Conservation (phyloP, 2,329 filamentous ascomycete genomes). For the Claviceps cyperi region DNA sequence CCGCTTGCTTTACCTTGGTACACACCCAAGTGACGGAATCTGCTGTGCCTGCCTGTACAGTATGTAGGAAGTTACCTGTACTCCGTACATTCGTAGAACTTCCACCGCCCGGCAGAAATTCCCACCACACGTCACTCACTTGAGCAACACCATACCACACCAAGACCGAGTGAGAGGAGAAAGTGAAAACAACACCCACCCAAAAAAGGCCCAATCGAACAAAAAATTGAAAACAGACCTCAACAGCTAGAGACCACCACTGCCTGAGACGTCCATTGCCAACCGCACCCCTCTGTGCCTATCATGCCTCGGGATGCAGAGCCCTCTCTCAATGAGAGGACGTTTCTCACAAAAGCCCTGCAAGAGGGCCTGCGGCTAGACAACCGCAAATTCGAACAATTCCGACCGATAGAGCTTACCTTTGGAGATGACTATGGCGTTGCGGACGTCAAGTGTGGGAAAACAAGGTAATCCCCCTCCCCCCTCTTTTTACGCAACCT, state of each 20-base stretch:
- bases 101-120: conserved; percentile 38
- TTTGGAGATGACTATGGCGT: conserved; percentile 90
- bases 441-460: conserved; percentile 74
- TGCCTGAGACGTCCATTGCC: background rate
- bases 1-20: too few species aligned
- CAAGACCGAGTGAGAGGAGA: background rate
- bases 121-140: conserved; percentile 7
- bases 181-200: conserved; percentile 6
- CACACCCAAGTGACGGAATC: background rate
- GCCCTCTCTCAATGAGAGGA: conserved; percentile 76
- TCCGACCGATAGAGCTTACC: conserved; percentile 58
- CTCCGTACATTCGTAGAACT: too few species aligned
- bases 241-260: background rate
- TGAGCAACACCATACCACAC: background rate
- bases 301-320: conserved; percentile 84
- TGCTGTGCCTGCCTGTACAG: too few species aligned
- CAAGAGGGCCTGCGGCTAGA: conserved; percentile 71
- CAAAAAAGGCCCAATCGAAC: background rate
- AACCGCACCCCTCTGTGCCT: conserved; percentile 8
- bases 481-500: background rate
- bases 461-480: conserved; percentile 53
- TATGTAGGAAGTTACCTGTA: too few species aligned
- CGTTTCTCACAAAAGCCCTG: conserved; percentile 73
- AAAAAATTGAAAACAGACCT: background rate
- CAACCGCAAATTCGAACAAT: conserved; percentile 67